A percentile compares a stretch with the other conserved stretches of the same genome.
Conservation (phyloP, 306 rosid genomes). For the Cicer cuneatum region DNA sequence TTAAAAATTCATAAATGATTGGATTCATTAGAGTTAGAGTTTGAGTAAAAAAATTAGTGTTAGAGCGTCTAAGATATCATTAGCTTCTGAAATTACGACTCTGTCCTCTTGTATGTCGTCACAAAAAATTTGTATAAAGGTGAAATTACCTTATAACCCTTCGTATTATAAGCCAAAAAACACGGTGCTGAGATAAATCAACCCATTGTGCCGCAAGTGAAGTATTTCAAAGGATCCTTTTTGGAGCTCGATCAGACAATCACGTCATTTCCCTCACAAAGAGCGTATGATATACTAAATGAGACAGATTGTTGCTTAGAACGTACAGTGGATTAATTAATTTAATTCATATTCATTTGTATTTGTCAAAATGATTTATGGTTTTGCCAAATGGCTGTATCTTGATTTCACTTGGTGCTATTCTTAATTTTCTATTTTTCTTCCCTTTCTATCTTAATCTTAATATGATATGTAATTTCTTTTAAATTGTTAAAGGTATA, state of each 20-base stretch:
- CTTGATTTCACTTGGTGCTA: not conserved
- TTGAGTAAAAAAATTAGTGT: no score
- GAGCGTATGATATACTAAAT: not conserved
- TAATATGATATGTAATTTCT: no score
- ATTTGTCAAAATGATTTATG: not conserved
- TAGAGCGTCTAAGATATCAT: no score
- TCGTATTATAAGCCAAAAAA: not conserved
- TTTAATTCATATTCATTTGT: not conserved
- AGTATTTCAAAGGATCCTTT: no score
- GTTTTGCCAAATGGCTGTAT: conserved; percentile 1
- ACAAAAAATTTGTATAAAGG: rapidly evolving
- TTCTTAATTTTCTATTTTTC: not conserved
- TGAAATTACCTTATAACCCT: conserved; percentile 44
- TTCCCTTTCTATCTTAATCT: not conserved
- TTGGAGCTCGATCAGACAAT: not conserved
- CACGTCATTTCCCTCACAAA: not conserved
- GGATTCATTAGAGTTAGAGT: not conserved
- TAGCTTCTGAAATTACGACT: not conserved
- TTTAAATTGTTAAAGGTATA: no score
- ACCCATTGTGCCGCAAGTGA: no score
- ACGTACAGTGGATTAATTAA: no score
- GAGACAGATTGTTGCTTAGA: not conserved
- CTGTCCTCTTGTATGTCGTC: not conserved
- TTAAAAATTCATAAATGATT: conserved; percentile 1
- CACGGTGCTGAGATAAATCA: no score